Base-by-base conservation (phyloP, 2,329 filamentous ascomycete genomes). In the Colletotrichum viniferum region DNA sequence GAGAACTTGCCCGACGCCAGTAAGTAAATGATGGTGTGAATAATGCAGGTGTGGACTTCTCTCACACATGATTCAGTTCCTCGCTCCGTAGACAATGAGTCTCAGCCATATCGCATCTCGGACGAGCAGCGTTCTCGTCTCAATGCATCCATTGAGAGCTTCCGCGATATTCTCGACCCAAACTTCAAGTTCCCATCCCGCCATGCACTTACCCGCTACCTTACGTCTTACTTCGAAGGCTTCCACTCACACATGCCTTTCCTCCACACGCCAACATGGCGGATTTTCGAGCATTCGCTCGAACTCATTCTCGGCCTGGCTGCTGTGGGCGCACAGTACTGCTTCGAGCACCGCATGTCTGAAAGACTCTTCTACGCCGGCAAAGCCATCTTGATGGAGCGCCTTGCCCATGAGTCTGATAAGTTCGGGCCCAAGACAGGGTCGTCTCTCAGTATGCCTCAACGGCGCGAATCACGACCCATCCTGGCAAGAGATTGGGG, bases 191-290 rank as follows among this genome's bases (percentile, higher is more conserved):
- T 85, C 2, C 84, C 84, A 1, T 85, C 84, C 0, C 79, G 84
- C 3, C 83, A 85, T 63, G 81, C 84, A 12, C 78, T 85, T 5
- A 83, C 82, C 1, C 76, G 83, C 36, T 84, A 85, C 62, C 69
- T 85, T 1, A 84, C 82, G 0, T 82, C 83, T 5, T 85, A 81
- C 34, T 82, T 85, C 21, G 81, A 83, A 16, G 83, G 84, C 0
- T 85, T 85, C 32, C 84, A 85, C 48, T 79, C 82, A 0, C 84
- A 85, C 34, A 83, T 85, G 81, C 80, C 82, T 1, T 85, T 85
- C 64, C 83, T 85, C 7, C 84, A 85, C 75, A 73, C 79, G 3
- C 82, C 79, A 1, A 85, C 84, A 1, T 84, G 82, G 81, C 76
- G 78, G 9, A 68, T 85, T 7, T 76, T 77, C 2, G 82, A 84